Base-by-base conservation (phyloP, 345 rosid species). In the Laguncularia racemosa region DNA sequence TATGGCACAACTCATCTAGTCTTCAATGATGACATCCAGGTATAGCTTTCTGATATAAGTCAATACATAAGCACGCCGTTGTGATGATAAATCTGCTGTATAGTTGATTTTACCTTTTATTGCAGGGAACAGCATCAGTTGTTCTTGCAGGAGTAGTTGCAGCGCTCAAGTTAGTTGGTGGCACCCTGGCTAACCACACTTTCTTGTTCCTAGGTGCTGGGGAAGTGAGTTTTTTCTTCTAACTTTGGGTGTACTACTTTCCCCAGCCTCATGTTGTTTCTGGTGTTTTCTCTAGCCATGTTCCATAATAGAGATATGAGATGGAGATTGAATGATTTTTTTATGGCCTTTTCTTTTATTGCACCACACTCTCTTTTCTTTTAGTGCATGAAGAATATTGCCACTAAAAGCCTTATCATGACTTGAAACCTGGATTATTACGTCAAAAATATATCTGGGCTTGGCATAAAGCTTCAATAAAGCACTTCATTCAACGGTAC, bases 121-220 rank as follows among this genome's bases (percentile, higher is more conserved):
- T 76, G 55, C 77, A 89, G 97, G 98, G 98, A 16, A 92, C 98
- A 57, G 95, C 97, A 64, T 65, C 96, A 21, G 98, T 92, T 71
- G 98, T 92, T 59, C 84, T 92, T 54, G 82, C 96, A 9, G 97
- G 98, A 53, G 76, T 92, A 49, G 76, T 89, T 53, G 81, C 98
- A 1, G 84, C 98, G 55, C 69, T 84, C 54, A 84, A 86, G 67
- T 74, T 89, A 73, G 69, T 72, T 12, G 86, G 82, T 14, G 88
- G 93, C 60, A 63, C 71, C 46, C 80, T 92, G 54, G 79, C 85
- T 10, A 86, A 86, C 13, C 97, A 89, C 55, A 84, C 59, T 21
- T 92, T 89, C 84, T 84, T 92, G 58, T 92, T 92, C 81, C 86
- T 89, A 16, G 96, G 98, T 65, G 98, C 98, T 52, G 98, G 98